Percentiles rank a stretch among this genome's conserved stretches.
phyloP scores from a whole-genome alignment of 345 rosid species.

The Citrus mangshanensis region DNA sequence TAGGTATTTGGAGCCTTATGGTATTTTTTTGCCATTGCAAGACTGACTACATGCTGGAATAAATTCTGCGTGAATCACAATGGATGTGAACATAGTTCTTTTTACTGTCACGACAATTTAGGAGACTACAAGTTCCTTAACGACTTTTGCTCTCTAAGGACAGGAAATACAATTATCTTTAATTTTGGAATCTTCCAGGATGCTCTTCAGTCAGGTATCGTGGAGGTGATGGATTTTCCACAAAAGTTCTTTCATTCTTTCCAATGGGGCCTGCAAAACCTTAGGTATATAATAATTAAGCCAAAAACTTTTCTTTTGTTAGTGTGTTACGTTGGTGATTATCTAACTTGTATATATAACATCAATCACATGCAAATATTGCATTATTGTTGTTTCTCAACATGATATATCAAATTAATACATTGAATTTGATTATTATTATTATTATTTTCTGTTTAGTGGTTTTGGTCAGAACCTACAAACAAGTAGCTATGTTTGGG shows the following conservation, averaged over 20 bases:
- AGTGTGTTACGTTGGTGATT: too few species aligned
- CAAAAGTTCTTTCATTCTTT: slow-evolving; percentile 34
- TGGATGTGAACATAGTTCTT: neutral
- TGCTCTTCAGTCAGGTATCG: slow-evolving; percentile 34
- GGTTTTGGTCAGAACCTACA: neutral
- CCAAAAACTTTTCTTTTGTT: too few species aligned
- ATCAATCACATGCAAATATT: too few species aligned
- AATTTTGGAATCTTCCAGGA: slow-evolving; percentile 34
- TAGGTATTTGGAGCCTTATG: slow-evolving; percentile 27
- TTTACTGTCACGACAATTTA: slow-evolving; percentile 18
- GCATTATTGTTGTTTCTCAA: too few species aligned
- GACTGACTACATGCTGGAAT: slow-evolving; percentile 16
- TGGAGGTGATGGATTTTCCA: slow-evolving; percentile 27
- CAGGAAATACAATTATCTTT: slow-evolving; percentile 6
- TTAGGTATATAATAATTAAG: slow-evolving; percentile 21
- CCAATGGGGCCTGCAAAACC: slow-evolving; percentile 38
- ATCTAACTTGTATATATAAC: too few species aligned
- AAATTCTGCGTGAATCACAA: slow-evolving; percentile 15
- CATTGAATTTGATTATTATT: too few species aligned
- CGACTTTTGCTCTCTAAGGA: slow-evolving; percentile 18
- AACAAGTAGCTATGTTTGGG: neutral
- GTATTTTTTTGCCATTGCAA: slow-evolving; percentile 20
- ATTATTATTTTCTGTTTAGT: neutral
- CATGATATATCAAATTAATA: too few species aligned
- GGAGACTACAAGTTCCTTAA: slow-evolving; percentile 9